Evolutionary conservation across 169 alveolate genomes (phyloP), one percentile per base, ranked within the genome.

Genomic region (Plasmodium gonderi): DNA sequence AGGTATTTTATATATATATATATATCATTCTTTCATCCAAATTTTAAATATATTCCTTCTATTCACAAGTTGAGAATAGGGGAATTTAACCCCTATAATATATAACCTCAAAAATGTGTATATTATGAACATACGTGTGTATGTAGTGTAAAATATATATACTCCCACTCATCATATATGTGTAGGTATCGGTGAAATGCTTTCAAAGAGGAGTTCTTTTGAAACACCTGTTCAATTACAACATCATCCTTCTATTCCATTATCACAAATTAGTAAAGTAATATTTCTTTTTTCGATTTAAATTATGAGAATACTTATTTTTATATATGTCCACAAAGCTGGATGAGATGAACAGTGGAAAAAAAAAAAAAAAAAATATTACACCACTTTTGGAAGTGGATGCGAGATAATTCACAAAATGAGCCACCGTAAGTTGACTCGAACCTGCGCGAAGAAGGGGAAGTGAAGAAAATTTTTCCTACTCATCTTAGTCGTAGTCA

Each of bases 231-330:
- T 87, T 87, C 49, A 87, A 87, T 31, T 87, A 87, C 47, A 87
- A 87, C 40, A 29, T 14, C 38, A 54, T 76, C 44, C 47, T 87
- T n/a, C 79, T 87, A 9, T 33, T n/a, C 49, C 90, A 77, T 23
- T 87, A 87, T 36, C 90, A 77, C 69, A 87, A 87, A 64, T 60
- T 87, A n/a, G 79, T 87, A 4, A 75, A 29, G 93, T 87, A 47
- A 65, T 23, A 29, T 36, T 1, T 3, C 45, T 9, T 20, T 4
- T 17, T 20, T 64, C n/a, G n/a, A n/a, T n/a, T n/a, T n/a, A n/a
- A n/a, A n/a, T n/a, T n/a, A n/a, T n/a, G n/a, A n/a, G n/a, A n/a
- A n/a, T n/a, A n/a, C n/a, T n/a, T n/a, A n/a, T n/a, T n/a, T n/a
- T n/a, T n/a, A n/a, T n/a, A n/a, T n/a, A n/a, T n/a, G n/a, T n/a